These are phyloP conservation scores for Purpureocillium lavendulum DNA, from an alignment of 2,329 filamentous ascomycete species.

Conservation along the genomic window DNA sequence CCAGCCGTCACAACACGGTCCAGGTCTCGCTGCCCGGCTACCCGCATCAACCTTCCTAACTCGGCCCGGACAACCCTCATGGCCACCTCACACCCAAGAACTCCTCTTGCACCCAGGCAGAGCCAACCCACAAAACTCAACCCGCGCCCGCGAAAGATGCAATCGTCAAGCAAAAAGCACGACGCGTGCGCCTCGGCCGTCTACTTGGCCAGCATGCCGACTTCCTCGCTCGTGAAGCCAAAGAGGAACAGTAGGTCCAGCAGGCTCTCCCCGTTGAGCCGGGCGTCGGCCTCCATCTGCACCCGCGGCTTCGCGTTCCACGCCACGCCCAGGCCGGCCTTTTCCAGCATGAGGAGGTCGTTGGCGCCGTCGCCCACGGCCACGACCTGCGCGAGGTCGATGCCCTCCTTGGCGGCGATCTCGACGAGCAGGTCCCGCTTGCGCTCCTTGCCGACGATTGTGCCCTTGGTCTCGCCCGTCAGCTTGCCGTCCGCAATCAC, in stretches of 20 bases:
- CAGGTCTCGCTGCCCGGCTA: too few relatives aligned
- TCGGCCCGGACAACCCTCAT: too few relatives aligned
- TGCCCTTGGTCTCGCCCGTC: constrained; percentile 64
- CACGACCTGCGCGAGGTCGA: constrained; percentile 58
- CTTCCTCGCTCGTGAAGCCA: constrained; percentile 60
- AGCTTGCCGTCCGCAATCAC: constrained; percentile 52
- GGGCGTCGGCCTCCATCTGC: constrained; percentile 65
- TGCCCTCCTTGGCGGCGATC: constrained; percentile 60
- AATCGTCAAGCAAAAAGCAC: too few relatives aligned
- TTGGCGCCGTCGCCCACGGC: constrained; percentile 79
- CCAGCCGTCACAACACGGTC: too few relatives aligned
- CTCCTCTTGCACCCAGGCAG: neutral
- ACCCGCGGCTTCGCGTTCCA: constrained; percentile 81
- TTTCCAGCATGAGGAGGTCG: constrained; percentile 70
- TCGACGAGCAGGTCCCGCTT: constrained; percentile 65
- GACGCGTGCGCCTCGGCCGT: too few relatives aligned
- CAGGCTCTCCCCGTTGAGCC: constrained; percentile 63
- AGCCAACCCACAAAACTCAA: too few relatives aligned
- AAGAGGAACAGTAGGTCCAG: constrained; percentile 67
- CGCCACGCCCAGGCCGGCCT: constrained; percentile 68
- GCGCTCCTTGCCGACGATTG: constrained; percentile 67
- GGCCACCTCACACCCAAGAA: neutral
- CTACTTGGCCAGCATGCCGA: constrained; percentile 14
- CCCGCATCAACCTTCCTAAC: too few relatives aligned
- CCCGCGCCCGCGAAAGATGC: too few relatives aligned